A percentile compares a stretch with the other conserved stretches of the same genome.
phyloP scores from a whole-genome alignment of 805 yeast genomes.

The Deakozyma indianensis region DNA sequence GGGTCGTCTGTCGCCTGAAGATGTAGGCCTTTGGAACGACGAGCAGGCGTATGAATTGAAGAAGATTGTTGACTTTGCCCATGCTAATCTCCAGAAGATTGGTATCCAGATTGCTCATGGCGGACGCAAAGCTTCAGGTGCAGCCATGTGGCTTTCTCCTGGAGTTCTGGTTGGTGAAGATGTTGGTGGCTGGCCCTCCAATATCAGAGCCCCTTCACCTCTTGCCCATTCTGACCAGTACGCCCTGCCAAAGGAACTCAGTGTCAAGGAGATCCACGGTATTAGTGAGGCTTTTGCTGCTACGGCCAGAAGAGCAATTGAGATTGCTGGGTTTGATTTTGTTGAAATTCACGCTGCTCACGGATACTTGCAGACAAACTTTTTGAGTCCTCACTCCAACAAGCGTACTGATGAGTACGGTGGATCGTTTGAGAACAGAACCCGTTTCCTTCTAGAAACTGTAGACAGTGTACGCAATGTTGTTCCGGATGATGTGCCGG shows the following conservation, averaged over 20 bases:
- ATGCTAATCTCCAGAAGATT: slow-evolving; percentile 26
- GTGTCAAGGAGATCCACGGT: slow-evolving; percentile 28
- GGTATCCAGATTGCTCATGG: slow-evolving; percentile 45
- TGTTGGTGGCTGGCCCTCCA: slow-evolving; percentile 27
- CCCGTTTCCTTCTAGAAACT: slow-evolving; percentile 34
- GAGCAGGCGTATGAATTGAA: slow-evolving; percentile 31
- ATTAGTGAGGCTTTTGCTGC: slow-evolving; percentile 30
- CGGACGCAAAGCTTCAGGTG: slow-evolving; percentile 33
- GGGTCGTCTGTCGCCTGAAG: slow-evolving; percentile 31
- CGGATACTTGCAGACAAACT: slow-evolving; percentile 39
- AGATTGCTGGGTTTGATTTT: slow-evolving; percentile 41
- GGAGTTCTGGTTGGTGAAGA: slow-evolving; percentile 14
- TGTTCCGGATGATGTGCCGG: slow-evolving; percentile 12
- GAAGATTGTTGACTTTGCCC: slow-evolving; percentile 28
- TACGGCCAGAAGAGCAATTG: slow-evolving; percentile 39
- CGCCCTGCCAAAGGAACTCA: slow-evolving; percentile 22
- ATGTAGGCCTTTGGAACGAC: slow-evolving; percentile 37
- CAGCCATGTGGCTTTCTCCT: slow-evolving; percentile 16
- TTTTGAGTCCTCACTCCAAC: slow-evolving; percentile 32
- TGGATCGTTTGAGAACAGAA: slow-evolving; percentile 45
- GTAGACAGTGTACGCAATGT: slow-evolving; percentile 36
- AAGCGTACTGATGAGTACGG: slow-evolving; percentile 48
- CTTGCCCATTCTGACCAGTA: not conserved
- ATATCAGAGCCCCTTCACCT: not conserved
- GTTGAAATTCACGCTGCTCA: slow-evolving; percentile 55